These are phyloP conservation scores for Abelmoschus esculentus DNA, from an alignment of 345 rosid genomes.

Conservation along the genomic window DNA sequence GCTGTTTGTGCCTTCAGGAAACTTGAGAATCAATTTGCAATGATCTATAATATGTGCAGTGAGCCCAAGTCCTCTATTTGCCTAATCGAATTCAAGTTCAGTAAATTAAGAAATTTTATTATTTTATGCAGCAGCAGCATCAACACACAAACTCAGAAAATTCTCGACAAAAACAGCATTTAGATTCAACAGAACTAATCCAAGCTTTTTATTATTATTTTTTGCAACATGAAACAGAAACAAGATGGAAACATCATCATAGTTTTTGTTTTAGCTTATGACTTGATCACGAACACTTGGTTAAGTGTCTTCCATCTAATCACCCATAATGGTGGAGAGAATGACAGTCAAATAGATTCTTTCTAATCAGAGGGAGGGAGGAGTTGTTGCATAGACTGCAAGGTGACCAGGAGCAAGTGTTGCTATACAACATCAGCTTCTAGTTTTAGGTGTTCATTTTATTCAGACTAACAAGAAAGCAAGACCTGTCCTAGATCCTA, in stretches of 20 bases:
- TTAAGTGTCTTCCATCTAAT: not conserved
- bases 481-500: not conserved
- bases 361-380: not conserved
- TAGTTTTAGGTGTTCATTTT: not conserved
- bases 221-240: not conserved
- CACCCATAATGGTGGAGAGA: not conserved
- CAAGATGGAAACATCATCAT: not conserved
- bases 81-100: slow-evolving; percentile 31
- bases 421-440: not conserved
- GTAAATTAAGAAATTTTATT: not conserved
- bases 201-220: not conserved
- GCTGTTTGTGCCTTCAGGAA: slow-evolving; percentile 92
- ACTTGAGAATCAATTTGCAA: slow-evolving; percentile 75
- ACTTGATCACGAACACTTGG: not conserved
- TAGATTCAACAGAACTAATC: not conserved
- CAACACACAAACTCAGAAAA: not conserved
- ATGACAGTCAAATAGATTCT: not conserved
- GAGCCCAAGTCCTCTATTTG: slow-evolving; percentile 85
- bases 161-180: not conserved
- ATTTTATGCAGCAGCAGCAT: too few species aligned
- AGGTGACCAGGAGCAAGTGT: not conserved
- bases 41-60: slow-evolving; percentile 61
- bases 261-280: not conserved
- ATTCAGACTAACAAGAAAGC: not conserved
- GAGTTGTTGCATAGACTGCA: not conserved